Conservation (phyloP, 1,284 basidiomycete species). For the Irpex sp. region DNA sequence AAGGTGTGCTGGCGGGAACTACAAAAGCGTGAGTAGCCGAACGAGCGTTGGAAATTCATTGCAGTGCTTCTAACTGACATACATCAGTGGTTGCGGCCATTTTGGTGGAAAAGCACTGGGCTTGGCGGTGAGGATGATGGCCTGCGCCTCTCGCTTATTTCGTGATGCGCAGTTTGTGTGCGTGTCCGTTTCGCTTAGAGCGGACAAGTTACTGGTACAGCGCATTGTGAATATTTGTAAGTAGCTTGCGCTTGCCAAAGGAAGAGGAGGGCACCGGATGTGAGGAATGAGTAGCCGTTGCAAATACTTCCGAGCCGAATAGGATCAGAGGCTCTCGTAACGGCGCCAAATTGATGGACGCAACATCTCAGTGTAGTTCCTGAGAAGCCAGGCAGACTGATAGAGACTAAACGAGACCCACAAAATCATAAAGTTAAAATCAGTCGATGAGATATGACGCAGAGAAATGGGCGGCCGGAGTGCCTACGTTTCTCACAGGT, state of each 20-base stretch:
- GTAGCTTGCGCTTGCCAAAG: too few relatives aligned
- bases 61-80: background rate
- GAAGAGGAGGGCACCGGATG: too few relatives aligned
- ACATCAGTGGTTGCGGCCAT: background rate
- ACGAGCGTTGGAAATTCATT: background rate
- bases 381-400: background rate
- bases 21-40: background rate
- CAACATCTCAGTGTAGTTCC: background rate
- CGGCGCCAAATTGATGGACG: background rate
- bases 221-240: too few relatives aligned
- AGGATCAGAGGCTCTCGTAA: background rate
- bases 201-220: too few relatives aligned
- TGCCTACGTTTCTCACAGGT: background rate
- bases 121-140: background rate
- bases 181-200: background rate
- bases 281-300: too few relatives aligned
- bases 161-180: background rate
- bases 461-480: too few relatives aligned
- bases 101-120: background rate
- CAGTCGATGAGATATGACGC: background rate
- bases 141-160: background rate
- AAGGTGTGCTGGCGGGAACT: background rate
- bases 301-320: background rate
- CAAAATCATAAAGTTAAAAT: background rate
- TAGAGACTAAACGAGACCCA: background rate